These are phyloP conservation scores for Carallia brachiata DNA, from an alignment of 345 rosid genomes.

Conservation along the genomic window DNA sequence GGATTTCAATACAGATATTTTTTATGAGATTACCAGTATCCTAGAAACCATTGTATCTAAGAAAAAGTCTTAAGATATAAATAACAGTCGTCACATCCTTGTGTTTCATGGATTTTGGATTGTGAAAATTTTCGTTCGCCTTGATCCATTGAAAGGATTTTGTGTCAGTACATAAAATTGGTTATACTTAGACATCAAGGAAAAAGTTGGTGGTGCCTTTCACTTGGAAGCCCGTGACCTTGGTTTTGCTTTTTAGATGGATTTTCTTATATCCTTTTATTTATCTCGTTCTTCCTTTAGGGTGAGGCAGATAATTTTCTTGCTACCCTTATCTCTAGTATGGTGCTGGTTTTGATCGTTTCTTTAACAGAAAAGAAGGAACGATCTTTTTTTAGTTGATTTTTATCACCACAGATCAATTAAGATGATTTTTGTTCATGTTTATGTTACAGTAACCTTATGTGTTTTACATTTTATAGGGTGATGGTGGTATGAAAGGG, in stretches of 20 bases:
- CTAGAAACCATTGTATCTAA: background rate
- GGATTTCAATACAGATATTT: background rate
- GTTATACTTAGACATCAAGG: background rate
- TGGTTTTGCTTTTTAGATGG: background rate
- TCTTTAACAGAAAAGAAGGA: background rate
- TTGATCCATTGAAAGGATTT: background rate
- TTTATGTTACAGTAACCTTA: background rate
- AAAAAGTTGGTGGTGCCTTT: background rate
- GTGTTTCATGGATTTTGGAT: background rate
- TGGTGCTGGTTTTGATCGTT: background rate
- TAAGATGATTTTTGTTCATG: too few species aligned
- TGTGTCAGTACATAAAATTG: background rate
- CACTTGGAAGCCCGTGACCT: background rate
- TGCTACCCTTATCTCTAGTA: too few species aligned
- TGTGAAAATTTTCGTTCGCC: background rate
- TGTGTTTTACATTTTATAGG: slow-evolving; percentile 39
- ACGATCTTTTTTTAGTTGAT: background rate
- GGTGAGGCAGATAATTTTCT: background rate
- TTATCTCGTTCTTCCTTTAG: background rate
- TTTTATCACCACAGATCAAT: too few species aligned
- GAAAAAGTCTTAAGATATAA: background rate
- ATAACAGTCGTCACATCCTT: background rate
- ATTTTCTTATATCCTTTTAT: background rate
- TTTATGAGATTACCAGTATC: slow-evolving; percentile 8
- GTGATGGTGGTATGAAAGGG: slow-evolving; percentile 94